Conservation (phyloP, 805 yeast species). For the Candida nitratophila region DNA sequence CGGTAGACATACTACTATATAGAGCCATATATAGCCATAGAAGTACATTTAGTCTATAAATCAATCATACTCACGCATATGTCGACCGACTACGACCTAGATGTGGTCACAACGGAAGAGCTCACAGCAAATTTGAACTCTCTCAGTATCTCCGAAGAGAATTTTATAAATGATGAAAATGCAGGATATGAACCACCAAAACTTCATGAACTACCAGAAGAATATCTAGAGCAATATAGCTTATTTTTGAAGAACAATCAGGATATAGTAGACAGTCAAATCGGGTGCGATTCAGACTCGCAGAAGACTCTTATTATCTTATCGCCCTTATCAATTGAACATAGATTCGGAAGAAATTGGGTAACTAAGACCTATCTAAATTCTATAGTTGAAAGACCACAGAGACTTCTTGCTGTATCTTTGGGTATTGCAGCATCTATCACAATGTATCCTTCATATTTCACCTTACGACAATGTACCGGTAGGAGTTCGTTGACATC, state of each 20-base stretch:
- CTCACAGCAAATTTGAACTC: neutral
- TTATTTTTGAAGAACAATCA: neutral
- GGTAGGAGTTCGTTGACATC: constrained; percentile 42
- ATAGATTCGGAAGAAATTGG: constrained; percentile 72
- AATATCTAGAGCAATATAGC: neutral
- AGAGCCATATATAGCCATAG: too few relatives aligned
- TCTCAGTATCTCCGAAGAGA: neutral
- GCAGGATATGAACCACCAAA: neutral
- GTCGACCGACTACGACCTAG: neutral
- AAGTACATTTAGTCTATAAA: too few relatives aligned
- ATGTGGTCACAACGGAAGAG: neutral
- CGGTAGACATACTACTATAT: too few relatives aligned
- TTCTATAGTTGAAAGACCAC: constrained; percentile 79
- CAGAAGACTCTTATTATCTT: constrained; percentile 52
- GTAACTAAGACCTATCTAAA: constrained; percentile 57
- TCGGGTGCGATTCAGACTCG: constrained; percentile 13
- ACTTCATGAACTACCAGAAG: neutral
- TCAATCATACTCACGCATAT: neutral
- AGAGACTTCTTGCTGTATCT: constrained; percentile 67
- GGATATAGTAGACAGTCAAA: constrained; percentile 1
- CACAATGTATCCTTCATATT: constrained; percentile 58
- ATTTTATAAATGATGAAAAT: neutral
- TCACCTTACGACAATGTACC: constrained; percentile 39
- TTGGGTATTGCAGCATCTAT: constrained; percentile 73
- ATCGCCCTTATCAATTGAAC: constrained; percentile 65